Conservation (phyloP, 2,329 filamentous ascomycete species). For the Alternaria conjuncta region DNA sequence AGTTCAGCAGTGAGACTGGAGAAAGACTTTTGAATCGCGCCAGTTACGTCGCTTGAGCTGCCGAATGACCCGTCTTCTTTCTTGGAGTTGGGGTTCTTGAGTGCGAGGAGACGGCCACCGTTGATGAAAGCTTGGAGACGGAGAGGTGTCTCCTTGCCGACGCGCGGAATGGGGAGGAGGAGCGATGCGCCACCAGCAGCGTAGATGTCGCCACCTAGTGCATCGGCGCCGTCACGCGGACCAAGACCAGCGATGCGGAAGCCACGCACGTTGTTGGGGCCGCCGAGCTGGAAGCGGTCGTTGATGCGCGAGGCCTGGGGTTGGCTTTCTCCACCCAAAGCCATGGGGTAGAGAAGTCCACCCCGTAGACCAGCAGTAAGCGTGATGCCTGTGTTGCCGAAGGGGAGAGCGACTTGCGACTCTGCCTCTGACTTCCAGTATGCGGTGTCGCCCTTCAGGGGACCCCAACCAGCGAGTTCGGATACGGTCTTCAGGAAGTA, state of each 20-base stretch:
- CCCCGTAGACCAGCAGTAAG: slow-evolving; percentile 82
- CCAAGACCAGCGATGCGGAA: slow-evolving; percentile 91
- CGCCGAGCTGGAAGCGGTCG: slow-evolving; percentile 93
- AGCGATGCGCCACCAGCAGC: slow-evolving; percentile 87
- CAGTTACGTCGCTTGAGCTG: slow-evolving; percentile 58
- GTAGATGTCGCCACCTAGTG: slow-evolving; percentile 89
- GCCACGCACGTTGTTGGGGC: slow-evolving; percentile 91
- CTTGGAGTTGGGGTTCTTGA: slow-evolving; percentile 61
- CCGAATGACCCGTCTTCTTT: slow-evolving; percentile 53
- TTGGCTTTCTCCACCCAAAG: slow-evolving; percentile 62
- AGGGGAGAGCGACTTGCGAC: slow-evolving; percentile 74
- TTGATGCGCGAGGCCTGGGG: slow-evolving; percentile 80
- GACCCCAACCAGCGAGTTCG: slow-evolving; percentile 87
- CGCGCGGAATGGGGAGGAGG: slow-evolving; percentile 81
- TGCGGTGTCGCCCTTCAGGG: slow-evolving; percentile 85
- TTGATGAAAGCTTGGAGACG: slow-evolving; percentile 92
- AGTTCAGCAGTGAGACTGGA: slow-evolving; percentile 74
- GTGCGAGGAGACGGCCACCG: slow-evolving; percentile 80
- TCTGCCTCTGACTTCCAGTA: slow-evolving; percentile 94
- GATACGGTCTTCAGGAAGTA: slow-evolving; percentile 79
- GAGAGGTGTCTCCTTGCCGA: slow-evolving; percentile 82
- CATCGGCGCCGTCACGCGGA: slow-evolving; percentile 82
- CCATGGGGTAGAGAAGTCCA: slow-evolving; percentile 83
- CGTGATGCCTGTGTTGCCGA: slow-evolving; percentile 79
- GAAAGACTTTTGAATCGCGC: slow-evolving; percentile 67